Evolutionary conservation across 805 yeast species (phyloP), one percentile per base, ranked within the genome.

Genomic region (Nakazawaea wickerhamii): DNA sequence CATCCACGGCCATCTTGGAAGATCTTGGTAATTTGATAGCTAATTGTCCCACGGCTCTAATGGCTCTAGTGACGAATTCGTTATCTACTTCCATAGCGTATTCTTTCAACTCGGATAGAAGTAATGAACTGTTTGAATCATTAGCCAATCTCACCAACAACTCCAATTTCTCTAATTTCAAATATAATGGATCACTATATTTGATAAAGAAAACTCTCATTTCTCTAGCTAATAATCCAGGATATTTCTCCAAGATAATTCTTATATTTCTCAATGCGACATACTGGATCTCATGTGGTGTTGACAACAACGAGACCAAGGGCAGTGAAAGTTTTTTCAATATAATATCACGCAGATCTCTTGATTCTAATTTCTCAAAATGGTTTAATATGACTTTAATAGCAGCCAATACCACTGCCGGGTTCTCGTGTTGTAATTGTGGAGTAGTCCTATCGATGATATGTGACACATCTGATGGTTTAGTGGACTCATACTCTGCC

Each of bases 371-470:
- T 14, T 67, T 59, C 8, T 77, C 78, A 27, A 82, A 50, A 57
- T 89, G 95, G 44, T 77, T 76, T 15, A 91, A 59, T 5, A 90
- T 78, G 2, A 85, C 88, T 56, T 89, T 87, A 48, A 93, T 79
- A 1, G 96, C 76, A 21, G 87, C 77, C 50, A 91, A 67, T 3
- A 93, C 97, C 17, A 93, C 98, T 4, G 96, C 86, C 0, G 99
- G 95, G 59, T 91, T 91, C 19, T 86, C 97, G 60, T 91, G 99
- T 66, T 91, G 99, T 55, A 91, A 75, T 64, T 93, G 98, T 11
- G 99, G 98, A 8, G 86, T 76, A 8, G 88, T 89, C 48, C 96
- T 73, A 55, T 91, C 97, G 48, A 91, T 75, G 42, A 91, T 86
- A 55, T 86, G 89, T 47, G 75, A 79, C 2, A 95, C 89, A 57